Percentiles rank a stretch among this genome's conserved stretches.
phyloP scores from a whole-genome alignment of 805 yeast genomes.

The Saturnispora serradocipensis region DNA sequence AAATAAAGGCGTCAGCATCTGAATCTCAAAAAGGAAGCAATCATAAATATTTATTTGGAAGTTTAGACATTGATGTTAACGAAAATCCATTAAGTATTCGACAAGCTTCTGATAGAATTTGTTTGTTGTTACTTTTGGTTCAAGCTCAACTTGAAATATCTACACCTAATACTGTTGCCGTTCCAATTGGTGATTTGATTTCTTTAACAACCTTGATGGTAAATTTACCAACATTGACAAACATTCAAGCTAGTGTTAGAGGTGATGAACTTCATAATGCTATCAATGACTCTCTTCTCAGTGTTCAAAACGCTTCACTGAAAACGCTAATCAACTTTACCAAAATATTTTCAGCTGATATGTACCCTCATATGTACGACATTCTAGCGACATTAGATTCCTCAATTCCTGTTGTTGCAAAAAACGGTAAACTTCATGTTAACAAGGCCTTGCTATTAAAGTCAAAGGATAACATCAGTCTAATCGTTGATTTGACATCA shows the following conservation, averaged over 20 bases:
- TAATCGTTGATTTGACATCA: conserved; percentile 24
- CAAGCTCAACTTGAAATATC: conserved; percentile 38
- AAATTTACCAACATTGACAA: conserved; percentile 32
- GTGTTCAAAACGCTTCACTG: conserved; percentile 39
- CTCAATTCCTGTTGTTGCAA: conserved; percentile 43
- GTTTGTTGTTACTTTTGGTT: conserved; percentile 37
- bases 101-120: conserved; percentile 43
- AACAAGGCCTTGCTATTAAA: conserved; percentile 27
- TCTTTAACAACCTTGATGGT: conserved; percentile 46
- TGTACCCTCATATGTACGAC: conserved; percentile 38
- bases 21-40: background rate
- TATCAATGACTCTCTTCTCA: conserved; percentile 35
- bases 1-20: conserved; percentile 35
- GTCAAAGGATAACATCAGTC: conserved; percentile 24
- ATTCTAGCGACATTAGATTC: conserved; percentile 49
- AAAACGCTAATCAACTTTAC: conserved; percentile 32
- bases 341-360: conserved; percentile 28
- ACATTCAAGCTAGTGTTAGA: conserved; percentile 51
- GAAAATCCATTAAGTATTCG: conserved; percentile 39
- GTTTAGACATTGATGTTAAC: conserved; percentile 51
- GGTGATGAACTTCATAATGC: conserved; percentile 39
- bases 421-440: conserved; percentile 32
- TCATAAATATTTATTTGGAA: conserved; percentile 31
- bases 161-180: conserved; percentile 39
- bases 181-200: conserved; percentile 56